A percentile compares a stretch with the other conserved stretches of the same genome.
Conservation (phyloP, 768 basidiomycete species). For the Rhodotorula sphaerocarpa region DNA sequence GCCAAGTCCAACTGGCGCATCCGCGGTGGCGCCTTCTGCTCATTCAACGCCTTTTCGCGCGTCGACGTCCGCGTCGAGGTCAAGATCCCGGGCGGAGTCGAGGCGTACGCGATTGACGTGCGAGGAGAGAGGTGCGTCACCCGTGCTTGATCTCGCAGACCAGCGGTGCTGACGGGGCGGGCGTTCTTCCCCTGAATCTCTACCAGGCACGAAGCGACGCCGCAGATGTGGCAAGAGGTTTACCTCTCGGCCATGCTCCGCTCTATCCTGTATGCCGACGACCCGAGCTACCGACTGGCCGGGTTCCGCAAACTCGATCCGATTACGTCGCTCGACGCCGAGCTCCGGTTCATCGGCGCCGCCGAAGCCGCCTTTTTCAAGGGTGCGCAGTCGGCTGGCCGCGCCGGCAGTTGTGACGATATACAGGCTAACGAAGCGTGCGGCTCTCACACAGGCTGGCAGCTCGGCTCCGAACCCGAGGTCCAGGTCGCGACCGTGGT, state of each 20-base stretch:
- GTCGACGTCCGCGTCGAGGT: conserved; percentile 96
- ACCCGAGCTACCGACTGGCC: conserved; percentile 77
- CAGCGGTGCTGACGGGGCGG: too few species aligned
- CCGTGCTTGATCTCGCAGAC: neutral
- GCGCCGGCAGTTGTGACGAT: neutral
- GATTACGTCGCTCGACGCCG: conserved; percentile 77
- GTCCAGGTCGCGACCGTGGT: conserved; percentile 95
- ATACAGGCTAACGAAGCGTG: too few species aligned
- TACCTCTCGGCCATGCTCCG: conserved; percentile 87
- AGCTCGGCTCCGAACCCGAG: conserved; percentile 95
- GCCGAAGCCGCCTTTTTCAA: conserved; percentile 82
- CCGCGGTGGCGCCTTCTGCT: conserved; percentile 87
- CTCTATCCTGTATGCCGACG: conserved; percentile 90
- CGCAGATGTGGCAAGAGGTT: conserved; percentile 94
- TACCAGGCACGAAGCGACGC: conserved; percentile 72
- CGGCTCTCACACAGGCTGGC: conserved; percentile 82
- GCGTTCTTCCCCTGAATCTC: neutral
- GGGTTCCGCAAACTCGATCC: conserved; percentile 94
- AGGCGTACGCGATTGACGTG: conserved; percentile 84
- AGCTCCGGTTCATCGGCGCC: conserved; percentile 79
- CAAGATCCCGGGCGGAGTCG: conserved; percentile 94
- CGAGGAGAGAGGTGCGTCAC: conserved; percentile 77
- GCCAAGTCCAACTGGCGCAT: conserved; percentile 69
- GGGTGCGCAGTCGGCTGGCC: conserved; percentile 52
- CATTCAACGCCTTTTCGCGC: conserved; percentile 92